Evolutionary conservation across 768 basidiomycete species (phyloP), one percentile per base, ranked within the genome.

Genomic region (Auriscalpium orientale): DNA sequence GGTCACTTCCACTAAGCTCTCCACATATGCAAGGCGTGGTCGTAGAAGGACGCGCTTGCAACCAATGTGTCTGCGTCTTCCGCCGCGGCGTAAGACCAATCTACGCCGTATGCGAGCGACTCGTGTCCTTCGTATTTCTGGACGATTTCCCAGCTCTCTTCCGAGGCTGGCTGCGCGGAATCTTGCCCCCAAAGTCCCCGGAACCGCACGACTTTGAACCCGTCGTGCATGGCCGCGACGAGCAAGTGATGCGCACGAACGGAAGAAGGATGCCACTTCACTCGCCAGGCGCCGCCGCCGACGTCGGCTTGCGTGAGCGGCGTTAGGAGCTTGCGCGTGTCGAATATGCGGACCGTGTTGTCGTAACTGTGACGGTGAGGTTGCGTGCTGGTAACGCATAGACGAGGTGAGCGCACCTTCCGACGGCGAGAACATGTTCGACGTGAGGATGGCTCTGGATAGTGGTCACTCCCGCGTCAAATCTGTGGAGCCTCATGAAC

Each of bases 161-260:
- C 44, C n/a, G 51, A 16, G 37, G 50, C 44, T 0, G 59, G 21
- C 8, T 49, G 46, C 13, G 54, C 54, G 58, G 22, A 58, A 9
- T 44, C n/a, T 35, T 49, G 35, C 37, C 28, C 36, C 40, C 54
- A 54, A 6, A 62, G 33, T 45, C 57, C 53, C 53, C 55, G 70
- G 56, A 90, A 82, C 2, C 70, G 74, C 47, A 93, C 68, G 7
- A 95, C 76, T 66, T 97, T 97, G 79, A 92, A 95, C 10, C 95
- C 95, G 59, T 93, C 93, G 66, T 95, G 95, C 97, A 98, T 99
- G 66, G 90, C 93, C 0, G 95, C 97, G n/a, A 93, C 83, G 18
- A 98, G 79, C 2, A 98, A 76, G 64, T 95, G 89, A 38, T 79
- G 64, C 59, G 77, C 79, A 46, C 93, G 79, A n/a, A 65, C 62